Conservation (phyloP, 495 filamentous ascomycete genomes). For the Hypoxylon crocopeplum region DNA sequence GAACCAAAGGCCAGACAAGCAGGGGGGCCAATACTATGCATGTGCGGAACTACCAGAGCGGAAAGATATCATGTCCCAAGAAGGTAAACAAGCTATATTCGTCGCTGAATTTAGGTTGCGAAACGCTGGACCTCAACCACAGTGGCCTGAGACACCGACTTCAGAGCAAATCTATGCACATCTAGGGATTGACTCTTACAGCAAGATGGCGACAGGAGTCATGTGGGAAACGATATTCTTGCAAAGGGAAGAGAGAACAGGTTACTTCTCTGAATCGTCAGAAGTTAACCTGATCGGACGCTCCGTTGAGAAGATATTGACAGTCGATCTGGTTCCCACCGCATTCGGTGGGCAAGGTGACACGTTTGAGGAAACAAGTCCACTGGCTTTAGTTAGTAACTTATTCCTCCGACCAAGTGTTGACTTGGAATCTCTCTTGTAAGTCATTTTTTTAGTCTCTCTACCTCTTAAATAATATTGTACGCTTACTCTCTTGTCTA, state of each 20-base stretch:
- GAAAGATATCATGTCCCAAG: neutral
- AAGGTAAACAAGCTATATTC: neutral
- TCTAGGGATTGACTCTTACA: conserved; percentile 9
- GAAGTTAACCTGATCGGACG: conserved; percentile 27
- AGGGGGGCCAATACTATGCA: no score
- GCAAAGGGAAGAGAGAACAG: conserved; percentile 6
- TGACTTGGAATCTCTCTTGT: conserved; percentile 11
- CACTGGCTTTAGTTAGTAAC: conserved; percentile 6
- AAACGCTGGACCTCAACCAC: neutral
- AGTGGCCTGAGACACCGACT: conserved; percentile 1
- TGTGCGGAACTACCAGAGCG: neutral
- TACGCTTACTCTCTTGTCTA: neutral
- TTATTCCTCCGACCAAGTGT: conserved; percentile 1
- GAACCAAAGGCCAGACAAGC: no score
- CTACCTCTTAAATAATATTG: no score
- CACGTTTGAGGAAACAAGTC: neutral
- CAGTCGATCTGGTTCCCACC: conserved; percentile 17
- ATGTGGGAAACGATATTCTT: conserved; percentile 30
- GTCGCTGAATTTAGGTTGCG: conserved; percentile 2
- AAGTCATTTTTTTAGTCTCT: no score
- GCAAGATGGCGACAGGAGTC: conserved; percentile 12
- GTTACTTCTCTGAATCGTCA: conserved; percentile 11
- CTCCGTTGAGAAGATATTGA: conserved; percentile 25
- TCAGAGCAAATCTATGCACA: conserved; percentile 10
- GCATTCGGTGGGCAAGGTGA: neutral